Base-by-base conservation (phyloP, 75 land plant genomes). In the Pinus tabuliformis region DNA sequence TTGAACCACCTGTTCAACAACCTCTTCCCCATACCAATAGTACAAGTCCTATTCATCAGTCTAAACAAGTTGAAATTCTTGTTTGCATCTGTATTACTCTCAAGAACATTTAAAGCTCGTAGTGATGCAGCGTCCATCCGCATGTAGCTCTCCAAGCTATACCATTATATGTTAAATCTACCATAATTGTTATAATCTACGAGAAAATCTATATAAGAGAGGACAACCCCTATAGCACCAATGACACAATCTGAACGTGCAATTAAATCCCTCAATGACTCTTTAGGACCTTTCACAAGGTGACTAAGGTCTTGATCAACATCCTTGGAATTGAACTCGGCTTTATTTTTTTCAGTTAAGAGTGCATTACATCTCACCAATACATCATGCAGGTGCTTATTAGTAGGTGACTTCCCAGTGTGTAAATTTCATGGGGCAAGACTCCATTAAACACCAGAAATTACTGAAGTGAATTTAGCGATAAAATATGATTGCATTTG, bases 21-120 rank as follows among this genome's bases (percentile, higher is more conserved):
- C 52, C 99, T 62, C 78, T 94, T 97, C 56, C 99, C 99, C 99
- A 97, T 94, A 37, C 99, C 99, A 80, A 93, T 93, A 70, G 98
- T 97, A 84, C 98, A 94, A 2, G 95, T 94, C 81, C 99, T 93
- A 86, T 97, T 97, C 99, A 97, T 89, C 28, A 97, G 81, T 56
- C 99, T 98, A 90, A 90, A 92, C 45, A 97, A 84, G 75, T 95
- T 97, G 58, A 90, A 97, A 74, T 87, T 97, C 83, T 94, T 97
- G 84, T 97, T 94, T 62, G 91, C 86, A 88, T 97, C 99, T 37
- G 85, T 90, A 77, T 97, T 97, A 77, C 87, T 87, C 78, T 94
- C 98, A 64, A 92, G 75, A 70, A 97, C 92, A 88, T 94, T 94
- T 28, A 97, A 76, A 64, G 99, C 99, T 56, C 90, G 83, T 84